These are phyloP conservation scores for Populus tomentosa DNA, from an alignment of 441 rosid species.

Conservation along the genomic window DNA sequence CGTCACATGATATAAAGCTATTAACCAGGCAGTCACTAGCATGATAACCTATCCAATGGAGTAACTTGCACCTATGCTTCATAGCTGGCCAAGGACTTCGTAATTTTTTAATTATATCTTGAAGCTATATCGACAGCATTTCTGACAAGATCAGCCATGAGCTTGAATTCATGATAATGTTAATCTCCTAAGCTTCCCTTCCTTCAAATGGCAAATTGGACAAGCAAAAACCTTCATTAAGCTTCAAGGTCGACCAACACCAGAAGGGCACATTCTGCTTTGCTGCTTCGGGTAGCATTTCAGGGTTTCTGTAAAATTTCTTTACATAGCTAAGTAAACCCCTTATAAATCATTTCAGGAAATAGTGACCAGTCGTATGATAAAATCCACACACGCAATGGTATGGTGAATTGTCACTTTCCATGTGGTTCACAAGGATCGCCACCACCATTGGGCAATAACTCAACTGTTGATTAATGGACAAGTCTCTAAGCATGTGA, in stretches of 20 bases:
- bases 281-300: not conserved
- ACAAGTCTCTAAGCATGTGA: not conserved
- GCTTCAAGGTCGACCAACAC: not conserved
- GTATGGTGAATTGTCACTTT: no score
- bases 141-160: not conserved
- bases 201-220: not conserved
- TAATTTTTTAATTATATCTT: not conserved
- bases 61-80: not conserved
- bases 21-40: constrained; percentile 7
- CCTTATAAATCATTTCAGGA: not conserved
- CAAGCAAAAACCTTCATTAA: not conserved
- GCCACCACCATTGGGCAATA: not conserved
- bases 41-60: not conserved
- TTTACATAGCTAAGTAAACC: not conserved
- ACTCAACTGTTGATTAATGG: constrained; percentile 1
- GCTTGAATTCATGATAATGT: not conserved
- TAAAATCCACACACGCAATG: no score
- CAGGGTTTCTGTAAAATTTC: not conserved
- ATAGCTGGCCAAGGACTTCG: not conserved
- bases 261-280: not conserved
- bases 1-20: constrained; percentile 17
- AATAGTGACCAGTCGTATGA: not conserved
- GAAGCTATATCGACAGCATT: not conserved
- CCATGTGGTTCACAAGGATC: no score
- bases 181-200: not conserved